These are phyloP conservation scores for Phytophthora ramorum DNA, from an alignment of 352 stramenopile species.

Conservation along the genomic window DNA sequence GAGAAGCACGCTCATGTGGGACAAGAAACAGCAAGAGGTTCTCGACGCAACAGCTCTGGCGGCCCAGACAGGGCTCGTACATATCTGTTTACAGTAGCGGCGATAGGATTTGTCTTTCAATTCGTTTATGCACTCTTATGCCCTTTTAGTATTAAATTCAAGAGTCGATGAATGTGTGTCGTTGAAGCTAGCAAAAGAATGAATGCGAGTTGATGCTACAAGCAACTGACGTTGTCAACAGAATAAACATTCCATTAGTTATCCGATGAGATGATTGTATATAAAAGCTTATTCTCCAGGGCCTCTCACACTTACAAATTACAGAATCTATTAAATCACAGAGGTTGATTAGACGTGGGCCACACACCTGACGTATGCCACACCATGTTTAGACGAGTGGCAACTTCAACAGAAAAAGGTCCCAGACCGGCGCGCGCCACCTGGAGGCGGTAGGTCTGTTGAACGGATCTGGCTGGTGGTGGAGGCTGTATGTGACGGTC, in stretches of 20 bases:
- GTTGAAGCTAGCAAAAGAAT: background rate
- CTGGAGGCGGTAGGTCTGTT: background rate
- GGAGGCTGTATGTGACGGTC: background rate
- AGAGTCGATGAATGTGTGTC: background rate
- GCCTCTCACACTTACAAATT: background rate
- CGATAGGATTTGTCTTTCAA: background rate
- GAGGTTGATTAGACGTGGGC: conserved; percentile 36
- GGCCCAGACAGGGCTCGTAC: conserved; percentile 69
- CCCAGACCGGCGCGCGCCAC: too few species aligned
- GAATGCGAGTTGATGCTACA: background rate
- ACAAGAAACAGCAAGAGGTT: conserved; percentile 71
- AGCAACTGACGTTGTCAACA: background rate
- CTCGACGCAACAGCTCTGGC: conserved; percentile 55
- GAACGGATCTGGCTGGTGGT: background rate
- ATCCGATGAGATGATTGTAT: background rate
- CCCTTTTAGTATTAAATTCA: too few species aligned
- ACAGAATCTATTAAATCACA: background rate
- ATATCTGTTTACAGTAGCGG: conserved; percentile 62
- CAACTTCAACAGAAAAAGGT: conserved; percentile 33
- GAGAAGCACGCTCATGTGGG: conserved; percentile 78
- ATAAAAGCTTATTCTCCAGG: background rate
- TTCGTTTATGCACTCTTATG: background rate
- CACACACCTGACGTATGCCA: conserved; percentile 23
- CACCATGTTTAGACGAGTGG: conserved; percentile 34
- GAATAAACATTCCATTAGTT: background rate